Conservation (phyloP, 257 asterid species). For the Misopates orontium region DNA sequence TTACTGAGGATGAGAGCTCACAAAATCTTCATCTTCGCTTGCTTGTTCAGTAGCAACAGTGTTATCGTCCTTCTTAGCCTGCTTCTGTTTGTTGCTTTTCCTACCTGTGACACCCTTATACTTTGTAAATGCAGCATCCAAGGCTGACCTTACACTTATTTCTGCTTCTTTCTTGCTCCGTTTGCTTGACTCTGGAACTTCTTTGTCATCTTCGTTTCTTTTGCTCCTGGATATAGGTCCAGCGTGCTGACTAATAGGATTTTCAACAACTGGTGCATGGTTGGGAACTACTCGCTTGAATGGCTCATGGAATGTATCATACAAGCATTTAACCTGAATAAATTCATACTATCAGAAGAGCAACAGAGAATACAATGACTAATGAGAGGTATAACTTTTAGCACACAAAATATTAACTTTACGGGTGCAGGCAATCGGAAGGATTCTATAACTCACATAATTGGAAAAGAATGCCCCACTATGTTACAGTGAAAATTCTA, state of each 20-base stretch:
- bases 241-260: slow-evolving; percentile 29
- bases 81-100: slow-evolving; percentile 41
- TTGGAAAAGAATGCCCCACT: no score
- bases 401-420: neutral
- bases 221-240: slow-evolving; percentile 42
- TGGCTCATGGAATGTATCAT: slow-evolving; percentile 91
- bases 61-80: slow-evolving; percentile 35
- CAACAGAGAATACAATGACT: neutral
- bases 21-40: slow-evolving; percentile 24
- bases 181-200: slow-evolving; percentile 43
- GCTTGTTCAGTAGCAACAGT: slow-evolving; percentile 25
- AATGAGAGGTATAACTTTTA: neutral
- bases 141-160: slow-evolving; percentile 62
- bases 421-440: neutral
- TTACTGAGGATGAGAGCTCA: slow-evolving; percentile 13
- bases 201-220: slow-evolving; percentile 42
- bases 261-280: slow-evolving; percentile 38
- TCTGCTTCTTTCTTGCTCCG: slow-evolving; percentile 60
- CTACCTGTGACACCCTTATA: slow-evolving; percentile 50
- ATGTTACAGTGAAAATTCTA: neutral
- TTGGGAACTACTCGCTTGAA: slow-evolving; percentile 73
- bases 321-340: slow-evolving; percentile 78
- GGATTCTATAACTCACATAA: neutral
- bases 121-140: slow-evolving; percentile 75
- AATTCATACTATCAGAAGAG: slow-evolving; percentile 11